A percentile compares a stretch with the other conserved stretches of the same genome.
Conservation (phyloP, 2,329 filamentous ascomycete genomes). For the Pyrenophora teres region DNA sequence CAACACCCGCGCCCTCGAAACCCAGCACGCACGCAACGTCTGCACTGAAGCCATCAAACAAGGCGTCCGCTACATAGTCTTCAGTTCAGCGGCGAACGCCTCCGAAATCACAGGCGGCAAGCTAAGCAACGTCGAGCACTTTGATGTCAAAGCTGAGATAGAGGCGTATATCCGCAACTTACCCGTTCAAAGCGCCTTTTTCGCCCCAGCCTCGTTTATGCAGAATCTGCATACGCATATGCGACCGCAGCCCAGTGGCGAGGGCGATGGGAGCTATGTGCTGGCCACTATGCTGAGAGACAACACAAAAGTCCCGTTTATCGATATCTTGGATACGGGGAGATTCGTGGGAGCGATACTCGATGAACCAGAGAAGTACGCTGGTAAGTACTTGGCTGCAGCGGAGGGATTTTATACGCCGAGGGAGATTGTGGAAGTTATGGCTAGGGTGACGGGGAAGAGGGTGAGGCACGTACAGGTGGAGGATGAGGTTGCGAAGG, state of each 20-base stretch:
- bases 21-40: conserved; percentile 29
- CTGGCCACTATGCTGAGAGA: conserved; percentile 17
- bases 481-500: conserved; percentile 34
- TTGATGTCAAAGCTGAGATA: conserved; percentile 62
- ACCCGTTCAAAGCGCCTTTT: conserved; percentile 58
- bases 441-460: conserved; percentile 51
- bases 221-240: conserved; percentile 46
- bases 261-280: conserved; percentile 34
- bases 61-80: conserved; percentile 49
- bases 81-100: conserved; percentile 38
- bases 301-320: conserved; percentile 47
- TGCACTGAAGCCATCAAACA: conserved; percentile 41
- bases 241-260: conserved; percentile 18
- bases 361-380: conserved; percentile 50
- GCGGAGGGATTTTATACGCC: conserved; percentile 50
- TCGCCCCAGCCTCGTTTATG: conserved; percentile 62
- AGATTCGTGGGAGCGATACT: conserved; percentile 51
- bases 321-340: conserved; percentile 56
- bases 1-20: conserved; percentile 33
- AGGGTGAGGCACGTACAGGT: conserved; percentile 31
- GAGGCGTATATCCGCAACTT: conserved; percentile 59
- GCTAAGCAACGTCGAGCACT: conserved; percentile 51
- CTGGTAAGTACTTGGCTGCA: conserved; percentile 53
- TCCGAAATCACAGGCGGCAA: conserved; percentile 39
- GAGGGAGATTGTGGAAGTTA: conserved; percentile 47